These are phyloP conservation scores for Smallanthus sonchifolius DNA, from an alignment of 129 eudicot species.

Conservation along the genomic window DNA sequence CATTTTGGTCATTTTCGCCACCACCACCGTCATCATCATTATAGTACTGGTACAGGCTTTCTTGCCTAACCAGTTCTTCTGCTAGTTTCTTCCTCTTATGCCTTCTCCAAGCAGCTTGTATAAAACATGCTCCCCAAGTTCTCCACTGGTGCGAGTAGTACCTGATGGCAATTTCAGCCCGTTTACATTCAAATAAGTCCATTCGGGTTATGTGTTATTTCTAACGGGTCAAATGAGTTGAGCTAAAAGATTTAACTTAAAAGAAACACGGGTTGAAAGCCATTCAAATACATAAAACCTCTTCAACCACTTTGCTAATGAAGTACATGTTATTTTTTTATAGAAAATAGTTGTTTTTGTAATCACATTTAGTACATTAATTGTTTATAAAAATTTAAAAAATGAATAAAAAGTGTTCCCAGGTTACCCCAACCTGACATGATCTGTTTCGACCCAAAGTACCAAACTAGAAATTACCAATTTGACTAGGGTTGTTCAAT, in stretches of 20 bases:
- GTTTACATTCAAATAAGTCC: neutral
- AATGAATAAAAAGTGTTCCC: no score
- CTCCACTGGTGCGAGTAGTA: constrained; percentile 76
- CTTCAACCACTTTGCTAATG: neutral
- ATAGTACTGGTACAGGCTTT: constrained; percentile 28
- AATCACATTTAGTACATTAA: no score
- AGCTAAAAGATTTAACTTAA: neutral
- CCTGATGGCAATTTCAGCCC: constrained; percentile 14
- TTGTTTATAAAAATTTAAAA: no score
- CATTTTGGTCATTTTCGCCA: constrained; percentile 25
- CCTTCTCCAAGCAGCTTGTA: constrained; percentile 68
- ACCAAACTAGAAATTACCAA: no score
- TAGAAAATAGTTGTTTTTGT: no score
- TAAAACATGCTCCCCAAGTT: constrained; percentile 65
- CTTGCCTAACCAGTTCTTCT: constrained; percentile 42
- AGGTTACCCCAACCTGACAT: no score
- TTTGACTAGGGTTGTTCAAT: no score
- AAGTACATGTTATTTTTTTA: neutral
- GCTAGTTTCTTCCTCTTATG: constrained; percentile 45
- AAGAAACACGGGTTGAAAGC: neutral
- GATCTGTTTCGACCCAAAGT: no score
- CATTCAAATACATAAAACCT: neutral
- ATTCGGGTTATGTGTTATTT: neutral
- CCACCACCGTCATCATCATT: constrained; percentile 5
- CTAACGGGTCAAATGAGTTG: neutral